Percentiles rank a stretch among this genome's conserved stretches.
Evolutionary conservation across 257 asterid genomes (phyloP).

Genomic region (Nicotiana otophora): DNA sequence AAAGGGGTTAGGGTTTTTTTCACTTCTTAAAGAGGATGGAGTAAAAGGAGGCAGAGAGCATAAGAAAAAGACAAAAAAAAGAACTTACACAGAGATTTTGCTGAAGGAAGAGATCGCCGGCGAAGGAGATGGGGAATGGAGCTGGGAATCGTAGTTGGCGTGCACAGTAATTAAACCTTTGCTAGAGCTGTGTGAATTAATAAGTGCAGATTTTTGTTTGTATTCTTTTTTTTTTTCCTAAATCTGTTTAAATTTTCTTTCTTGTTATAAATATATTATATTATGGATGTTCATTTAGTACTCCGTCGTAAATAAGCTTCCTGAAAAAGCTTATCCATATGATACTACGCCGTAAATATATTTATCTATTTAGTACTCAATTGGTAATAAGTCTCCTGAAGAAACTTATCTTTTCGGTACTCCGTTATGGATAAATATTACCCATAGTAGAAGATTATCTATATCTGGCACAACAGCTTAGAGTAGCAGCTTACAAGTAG

Average conservation of each 20-base stretch:
- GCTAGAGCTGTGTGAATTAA: background rate
- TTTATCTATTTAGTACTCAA: too few relatives aligned
- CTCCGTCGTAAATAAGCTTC: too few relatives aligned
- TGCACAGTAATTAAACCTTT: background rate
- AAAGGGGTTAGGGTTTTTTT: background rate
- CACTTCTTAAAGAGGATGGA: background rate
- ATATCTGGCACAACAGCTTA: too few relatives aligned
- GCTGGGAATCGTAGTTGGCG: background rate
- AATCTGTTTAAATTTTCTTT: background rate
- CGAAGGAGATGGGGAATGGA: background rate
- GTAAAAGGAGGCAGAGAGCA: background rate
- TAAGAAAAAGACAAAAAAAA: background rate
- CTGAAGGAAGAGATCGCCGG: background rate
- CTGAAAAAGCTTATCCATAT: too few relatives aligned
- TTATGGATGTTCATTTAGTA: too few relatives aligned
- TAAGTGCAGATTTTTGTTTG: constrained; percentile 4
- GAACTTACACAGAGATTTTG: background rate
- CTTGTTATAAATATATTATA: too few relatives aligned
- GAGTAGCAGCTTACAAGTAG: too few relatives aligned
- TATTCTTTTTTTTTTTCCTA: background rate
- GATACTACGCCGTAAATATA: too few relatives aligned
- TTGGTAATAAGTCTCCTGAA: too few relatives aligned
- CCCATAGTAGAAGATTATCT: too few relatives aligned
- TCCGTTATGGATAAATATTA: too few relatives aligned
- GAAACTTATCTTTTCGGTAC: too few relatives aligned